A percentile compares a stretch with the other conserved stretches of the same genome.
Evolutionary conservation across 164 flowering plant genomes (phyloP).

Genomic region (Vitis amurensis): DNA sequence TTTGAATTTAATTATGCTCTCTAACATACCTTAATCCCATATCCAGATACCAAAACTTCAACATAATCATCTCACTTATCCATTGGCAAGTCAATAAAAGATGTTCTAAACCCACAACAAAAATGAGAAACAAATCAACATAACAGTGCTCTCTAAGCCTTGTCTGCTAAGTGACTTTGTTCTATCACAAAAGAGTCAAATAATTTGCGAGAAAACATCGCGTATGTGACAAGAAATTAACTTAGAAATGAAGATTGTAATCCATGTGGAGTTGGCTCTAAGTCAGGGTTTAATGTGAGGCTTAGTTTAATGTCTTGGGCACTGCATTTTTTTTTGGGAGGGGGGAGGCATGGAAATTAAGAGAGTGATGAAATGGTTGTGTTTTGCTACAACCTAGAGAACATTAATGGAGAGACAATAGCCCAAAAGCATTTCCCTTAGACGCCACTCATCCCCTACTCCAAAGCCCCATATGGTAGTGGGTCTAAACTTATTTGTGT

Average conservation of each 20-base stretch:
- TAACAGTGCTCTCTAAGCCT: conserved; percentile 16
- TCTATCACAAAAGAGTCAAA: no score
- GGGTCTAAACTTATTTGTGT: no score
- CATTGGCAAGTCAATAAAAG: no score
- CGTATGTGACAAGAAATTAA: no score
- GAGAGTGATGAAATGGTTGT: neutral
- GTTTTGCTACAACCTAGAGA: conserved; percentile 1
- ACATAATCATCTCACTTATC: neutral
- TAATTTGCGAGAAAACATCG: no score
- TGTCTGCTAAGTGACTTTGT: conserved; percentile 19
- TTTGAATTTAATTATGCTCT: no score
- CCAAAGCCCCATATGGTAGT: neutral
- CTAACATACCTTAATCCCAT: no score
- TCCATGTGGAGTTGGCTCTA: neutral
- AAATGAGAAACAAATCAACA: no score
- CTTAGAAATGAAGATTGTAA: no score
- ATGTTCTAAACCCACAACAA: no score
- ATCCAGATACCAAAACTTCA: neutral
- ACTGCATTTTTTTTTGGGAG: neutral
- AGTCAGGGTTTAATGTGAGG: neutral
- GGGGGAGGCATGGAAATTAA: neutral
- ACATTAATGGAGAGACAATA: conserved; percentile 2
- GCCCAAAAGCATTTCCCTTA: conserved; percentile 6
- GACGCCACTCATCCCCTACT: conserved; percentile 3
- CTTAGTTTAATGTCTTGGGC: neutral